Percentiles rank a stretch among this genome's conserved stretches.
phyloP scores from a whole-genome alignment of 768 basidiomycete genomes.

The Lactarius trivialis region DNA sequence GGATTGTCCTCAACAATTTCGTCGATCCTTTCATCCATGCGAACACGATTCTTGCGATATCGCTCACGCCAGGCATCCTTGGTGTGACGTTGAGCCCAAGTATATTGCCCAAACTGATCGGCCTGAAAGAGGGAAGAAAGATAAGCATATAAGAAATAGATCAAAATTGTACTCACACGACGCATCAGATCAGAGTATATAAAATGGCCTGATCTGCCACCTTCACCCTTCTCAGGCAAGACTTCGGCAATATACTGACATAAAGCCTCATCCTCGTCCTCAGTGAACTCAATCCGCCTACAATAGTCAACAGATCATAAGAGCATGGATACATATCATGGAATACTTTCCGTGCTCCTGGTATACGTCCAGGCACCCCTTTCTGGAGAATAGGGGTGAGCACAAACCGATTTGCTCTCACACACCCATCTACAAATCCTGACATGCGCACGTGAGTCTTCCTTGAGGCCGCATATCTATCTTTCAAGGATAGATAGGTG shows the following conservation, averaged over 20 bases:
- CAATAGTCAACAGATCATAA: not conserved
- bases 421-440: conserved; percentile 19
- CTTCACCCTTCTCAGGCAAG: conserved; percentile 12
- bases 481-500: conserved; percentile 11
- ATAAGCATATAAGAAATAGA: not conserved
- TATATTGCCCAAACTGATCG: conserved; percentile 9
- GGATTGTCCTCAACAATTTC: conserved; percentile 15
- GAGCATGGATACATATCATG: not conserved
- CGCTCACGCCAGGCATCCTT: conserved; percentile 24
- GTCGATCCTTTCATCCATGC: conserved; percentile 21
- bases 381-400: not conserved
- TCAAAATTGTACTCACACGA: conserved; percentile 9
- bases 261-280: conserved; percentile 12
- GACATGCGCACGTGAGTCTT: conserved; percentile 20
- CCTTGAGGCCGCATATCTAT: conserved; percentile 12
- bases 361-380: conserved; percentile 5
- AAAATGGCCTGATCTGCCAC: conserved; percentile 13
- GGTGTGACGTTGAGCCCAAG: conserved; percentile 23
- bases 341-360: conserved; percentile 5
- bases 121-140: not conserved
- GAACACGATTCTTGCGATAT: conserved; percentile 23
- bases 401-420: conserved; percentile 7
- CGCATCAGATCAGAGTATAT: conserved; percentile 19
- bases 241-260: conserved; percentile 17
- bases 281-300: conserved; percentile 15